These are phyloP conservation scores for Moesziomyces globuligerus DNA, from an alignment of 1,284 basidiomycete species.

Conservation along the genomic window DNA sequence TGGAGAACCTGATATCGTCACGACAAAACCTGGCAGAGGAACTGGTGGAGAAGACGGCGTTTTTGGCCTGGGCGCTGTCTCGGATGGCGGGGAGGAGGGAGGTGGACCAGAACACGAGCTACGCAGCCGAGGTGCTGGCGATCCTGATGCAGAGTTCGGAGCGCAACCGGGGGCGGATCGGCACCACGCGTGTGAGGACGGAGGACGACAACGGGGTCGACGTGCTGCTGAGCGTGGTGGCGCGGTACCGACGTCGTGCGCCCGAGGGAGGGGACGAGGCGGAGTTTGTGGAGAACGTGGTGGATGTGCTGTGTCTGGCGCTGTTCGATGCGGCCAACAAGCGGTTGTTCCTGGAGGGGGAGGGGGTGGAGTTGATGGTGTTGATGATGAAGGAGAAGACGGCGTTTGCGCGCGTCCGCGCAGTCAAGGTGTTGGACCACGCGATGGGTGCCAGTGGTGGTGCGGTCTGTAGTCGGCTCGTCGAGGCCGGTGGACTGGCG, in stretches of 20 bases:
- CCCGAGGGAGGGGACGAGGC: slow-evolving; percentile 86
- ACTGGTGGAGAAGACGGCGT: slow-evolving; percentile 78
- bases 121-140: slow-evolving; percentile 75
- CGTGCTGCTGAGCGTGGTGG: slow-evolving; percentile 77
- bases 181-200: slow-evolving; percentile 8
- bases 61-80: slow-evolving; percentile 82
- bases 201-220: slow-evolving; percentile 80
- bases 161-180: slow-evolving; percentile 18
- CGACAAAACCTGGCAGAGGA: slow-evolving; percentile 76
- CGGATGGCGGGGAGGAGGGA: slow-evolving; percentile 68
- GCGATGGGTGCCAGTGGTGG: slow-evolving; percentile 80
- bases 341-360: slow-evolving; percentile 74
- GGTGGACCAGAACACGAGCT: slow-evolving; percentile 67
- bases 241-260: slow-evolving; percentile 78
- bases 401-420: slow-evolving; percentile 72
- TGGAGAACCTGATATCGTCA: slow-evolving; percentile 91
- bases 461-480: slow-evolving; percentile 68
- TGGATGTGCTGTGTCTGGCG: slow-evolving; percentile 83
- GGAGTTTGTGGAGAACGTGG: slow-evolving; percentile 97
- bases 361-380: slow-evolving; percentile 96
- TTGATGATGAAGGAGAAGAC: slow-evolving; percentile 87
- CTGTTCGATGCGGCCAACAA: slow-evolving; percentile 69
- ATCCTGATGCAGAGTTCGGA: slow-evolving; percentile 78
- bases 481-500: slow-evolving; percentile 87
- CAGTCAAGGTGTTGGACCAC: slow-evolving; percentile 82